phyloP scores from a whole-genome alignment of 2,329 filamentous ascomycete genomes.

The Fusarium buharicum region DNA sequence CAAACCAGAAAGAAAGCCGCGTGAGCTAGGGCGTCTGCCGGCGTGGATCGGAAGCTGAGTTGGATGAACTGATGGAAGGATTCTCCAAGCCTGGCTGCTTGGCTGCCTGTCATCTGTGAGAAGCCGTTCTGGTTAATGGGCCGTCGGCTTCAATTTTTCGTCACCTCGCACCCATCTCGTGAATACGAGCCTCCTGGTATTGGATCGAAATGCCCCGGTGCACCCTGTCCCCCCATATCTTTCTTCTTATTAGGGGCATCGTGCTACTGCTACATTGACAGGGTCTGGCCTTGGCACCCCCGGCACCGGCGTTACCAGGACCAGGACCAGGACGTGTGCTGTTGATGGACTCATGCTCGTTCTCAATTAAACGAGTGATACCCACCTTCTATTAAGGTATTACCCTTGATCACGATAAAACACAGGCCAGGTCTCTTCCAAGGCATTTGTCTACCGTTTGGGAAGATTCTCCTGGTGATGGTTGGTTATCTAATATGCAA shows the following conservation, averaged over 20 bases:
- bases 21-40: conserved; percentile 25
- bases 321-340: conserved; percentile 22
- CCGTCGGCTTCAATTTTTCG: no score
- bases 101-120: conserved; percentile 43
- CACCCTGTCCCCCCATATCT: conserved; percentile 13
- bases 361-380: conserved; percentile 31
- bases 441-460: conserved; percentile 11
- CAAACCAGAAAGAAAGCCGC: no score
- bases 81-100: background rate
- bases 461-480: conserved; percentile 13
- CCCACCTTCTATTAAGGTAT: conserved; percentile 20
- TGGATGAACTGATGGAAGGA: background rate
- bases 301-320: conserved; percentile 36
- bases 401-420: conserved; percentile 16
- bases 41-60: conserved; percentile 39
- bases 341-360: conserved; percentile 15
- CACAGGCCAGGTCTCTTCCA: conserved; percentile 27
- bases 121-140: conserved; percentile 15
- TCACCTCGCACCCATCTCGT: conserved; percentile 25
- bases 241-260: conserved; percentile 24
- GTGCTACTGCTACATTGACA: conserved; percentile 3
- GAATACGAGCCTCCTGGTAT: conserved; percentile 42
- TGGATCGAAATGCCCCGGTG: conserved; percentile 5
- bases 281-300: conserved; percentile 8
- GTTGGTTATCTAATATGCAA: conserved; percentile 14